Evolutionary conservation across 2,329 filamentous ascomycete species (phyloP), one percentile per base, ranked within the genome.

Genomic region (Cladosporium sp.): DNA sequence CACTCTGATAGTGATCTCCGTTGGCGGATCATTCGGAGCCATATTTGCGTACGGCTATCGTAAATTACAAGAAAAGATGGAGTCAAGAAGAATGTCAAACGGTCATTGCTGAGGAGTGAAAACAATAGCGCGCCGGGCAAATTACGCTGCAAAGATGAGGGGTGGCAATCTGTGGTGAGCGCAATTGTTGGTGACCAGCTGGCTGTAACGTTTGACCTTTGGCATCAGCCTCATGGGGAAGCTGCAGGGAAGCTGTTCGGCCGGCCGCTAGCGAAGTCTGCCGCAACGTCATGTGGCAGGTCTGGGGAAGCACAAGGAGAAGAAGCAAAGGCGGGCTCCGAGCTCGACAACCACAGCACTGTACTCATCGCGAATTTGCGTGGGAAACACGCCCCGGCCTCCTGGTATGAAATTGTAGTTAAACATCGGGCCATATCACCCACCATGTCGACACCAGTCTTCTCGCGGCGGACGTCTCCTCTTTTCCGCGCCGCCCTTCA

Each of bases 21-120:
- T 54, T 2, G 65, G 65, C 28, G 63, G 61, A n/a, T 63, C 59
- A n/a, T 56, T 52, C n/a, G 65, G 61, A 18, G 63, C 50, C 63
- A 66, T 66, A 48, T 35, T 37, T 22, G 14, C 3, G 7, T 5
- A 5, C 22, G 22, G 22, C 22, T 28, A 7, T 28, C 22, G 22
- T 28, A 1, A 28, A 4, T 5, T 28, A 28, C 22, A 28, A 28
- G 22, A 2, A 28, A 28, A 28, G 22, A 28, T 28, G 22, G 7
- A 28, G 4, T 7, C 22, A 28, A 28, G 22, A 28, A 28, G 22
- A 28, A 28, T 28, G 22, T 28, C 22, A 28, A 28, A 28, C 22
- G 22, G 5, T 28, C 22, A 28, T 28, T 28, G 22, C 22, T 28
- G 5, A 28, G 4, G 4, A 7, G 4, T 28, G 22, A 5, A 28